These are phyloP conservation scores for Apium graveolens DNA, from an alignment of 129 eudicot genomes.

Conservation along the genomic window DNA sequence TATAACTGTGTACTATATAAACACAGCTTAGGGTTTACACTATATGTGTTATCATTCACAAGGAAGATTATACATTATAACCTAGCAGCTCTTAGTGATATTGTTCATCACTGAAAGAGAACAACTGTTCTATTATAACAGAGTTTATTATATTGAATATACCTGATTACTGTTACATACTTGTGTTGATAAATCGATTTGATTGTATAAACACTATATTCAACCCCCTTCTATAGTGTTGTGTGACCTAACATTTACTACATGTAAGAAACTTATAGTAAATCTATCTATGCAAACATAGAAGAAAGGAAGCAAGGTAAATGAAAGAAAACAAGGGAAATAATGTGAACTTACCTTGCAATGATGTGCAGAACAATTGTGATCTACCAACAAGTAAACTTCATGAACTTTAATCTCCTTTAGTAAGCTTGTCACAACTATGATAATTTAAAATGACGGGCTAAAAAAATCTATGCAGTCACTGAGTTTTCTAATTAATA, in stretches of 20 bases:
- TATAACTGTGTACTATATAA: too few species aligned
- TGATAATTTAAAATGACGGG: neutral
- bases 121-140: too few species aligned
- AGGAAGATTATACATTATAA: too few species aligned
- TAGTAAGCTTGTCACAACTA: neutral
- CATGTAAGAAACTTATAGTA: neutral
- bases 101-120: too few species aligned
- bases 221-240: too few species aligned
- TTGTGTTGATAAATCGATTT: too few species aligned
- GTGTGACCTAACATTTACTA: neutral
- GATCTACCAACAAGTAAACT: slow-evolving; percentile 6
- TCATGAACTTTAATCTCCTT: slow-evolving; percentile 7
- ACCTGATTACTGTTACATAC: too few species aligned
- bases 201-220: too few species aligned
- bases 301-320: neutral
- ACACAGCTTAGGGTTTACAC: too few species aligned
- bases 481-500: neutral
- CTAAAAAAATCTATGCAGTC: neutral
- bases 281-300: neutral
- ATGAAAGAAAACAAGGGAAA: neutral
- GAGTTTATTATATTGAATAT: too few species aligned
- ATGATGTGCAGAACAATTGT: slow-evolving; percentile 5
- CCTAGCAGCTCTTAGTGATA: too few species aligned
- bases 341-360: slow-evolving; percentile 14
- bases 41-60: too few species aligned